Conservation (phyloP, 306 rosid species). For the barrel medic (Medicago truncatula) region MtrunA17r5.0-ANR NC_053044.1:42212001-42212500, state of each 20-base stretch:
- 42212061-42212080: slow-evolving; percentile 47
- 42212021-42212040: slow-evolving; percentile 42
- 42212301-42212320: slow-evolving; percentile 49
- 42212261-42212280: slow-evolving; percentile 45
- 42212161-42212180: slow-evolving; percentile 43
- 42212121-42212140: slow-evolving; percentile 37
- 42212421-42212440: slow-evolving; percentile 60
- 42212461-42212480: slow-evolving; percentile 74
- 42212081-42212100: slow-evolving; percentile 39
- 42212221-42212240: slow-evolving; percentile 45
- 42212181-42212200: slow-evolving; percentile 47
- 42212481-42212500: slow-evolving; percentile 79
- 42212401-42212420: slow-evolving; percentile 67
- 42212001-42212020: slow-evolving; percentile 50
- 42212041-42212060: slow-evolving; percentile 42
- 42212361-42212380: slow-evolving; percentile 52
- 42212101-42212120: slow-evolving; percentile 54
- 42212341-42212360: slow-evolving; percentile 52
- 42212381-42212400: slow-evolving; percentile 58
- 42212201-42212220: slow-evolving; percentile 47
- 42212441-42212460: slow-evolving; percentile 71
- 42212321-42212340: slow-evolving; percentile 52
- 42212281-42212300: slow-evolving; percentile 50
- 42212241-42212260: slow-evolving; percentile 45
- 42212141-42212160: slow-evolving; percentile 56